Percentiles rank a stretch among this genome's conserved stretches.
phyloP scores from a whole-genome alignment of 805 yeast genomes.

The Nakazawaea peltata region DNA sequence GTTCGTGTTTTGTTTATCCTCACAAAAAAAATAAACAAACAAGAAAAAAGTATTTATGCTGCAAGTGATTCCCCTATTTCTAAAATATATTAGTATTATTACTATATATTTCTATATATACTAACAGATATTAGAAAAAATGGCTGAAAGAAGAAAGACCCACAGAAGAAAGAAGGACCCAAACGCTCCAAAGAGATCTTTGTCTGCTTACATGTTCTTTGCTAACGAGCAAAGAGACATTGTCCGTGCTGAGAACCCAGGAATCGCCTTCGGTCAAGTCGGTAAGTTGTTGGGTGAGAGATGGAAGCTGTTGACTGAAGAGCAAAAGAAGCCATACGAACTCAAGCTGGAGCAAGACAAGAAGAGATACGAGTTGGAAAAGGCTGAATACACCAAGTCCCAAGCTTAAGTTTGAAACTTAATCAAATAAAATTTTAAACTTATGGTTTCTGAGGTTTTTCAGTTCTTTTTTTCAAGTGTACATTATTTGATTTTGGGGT shows the following conservation, averaged over 20 bases:
- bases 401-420: slow-evolving; percentile 10
- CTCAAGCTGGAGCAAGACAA: slow-evolving; percentile 92
- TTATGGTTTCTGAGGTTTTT: too few relatives aligned
- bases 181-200: slow-evolving; percentile 98
- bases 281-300: slow-evolving; percentile 92
- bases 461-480: too few relatives aligned
- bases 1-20: too few relatives aligned
- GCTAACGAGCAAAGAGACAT: slow-evolving; percentile 96
- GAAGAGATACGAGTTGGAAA: slow-evolving; percentile 95
- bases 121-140: slow-evolving; percentile 12
- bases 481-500: too few relatives aligned
- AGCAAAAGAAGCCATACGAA: slow-evolving; percentile 86
- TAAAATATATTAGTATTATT: slow-evolving; percentile 8
- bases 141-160: slow-evolving; percentile 22
- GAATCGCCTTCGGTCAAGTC: slow-evolving; percentile 90
- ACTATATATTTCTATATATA: slow-evolving; percentile 2
- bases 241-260: slow-evolving; percentile 95
- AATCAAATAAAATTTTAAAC: too few relatives aligned
- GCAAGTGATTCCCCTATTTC: too few relatives aligned
- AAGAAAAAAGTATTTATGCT: too few relatives aligned
- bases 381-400: slow-evolving; percentile 63
- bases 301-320: slow-evolving; percentile 86
- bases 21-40: too few relatives aligned
- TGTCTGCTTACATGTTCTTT: slow-evolving; percentile 98
- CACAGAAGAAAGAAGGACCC: slow-evolving; percentile 55